Percentiles rank a stretch among this genome's conserved stretches.
Evolutionary conservation across 1,284 basidiomycete species (phyloP).

Genomic region (Agaricales sp.): DNA sequence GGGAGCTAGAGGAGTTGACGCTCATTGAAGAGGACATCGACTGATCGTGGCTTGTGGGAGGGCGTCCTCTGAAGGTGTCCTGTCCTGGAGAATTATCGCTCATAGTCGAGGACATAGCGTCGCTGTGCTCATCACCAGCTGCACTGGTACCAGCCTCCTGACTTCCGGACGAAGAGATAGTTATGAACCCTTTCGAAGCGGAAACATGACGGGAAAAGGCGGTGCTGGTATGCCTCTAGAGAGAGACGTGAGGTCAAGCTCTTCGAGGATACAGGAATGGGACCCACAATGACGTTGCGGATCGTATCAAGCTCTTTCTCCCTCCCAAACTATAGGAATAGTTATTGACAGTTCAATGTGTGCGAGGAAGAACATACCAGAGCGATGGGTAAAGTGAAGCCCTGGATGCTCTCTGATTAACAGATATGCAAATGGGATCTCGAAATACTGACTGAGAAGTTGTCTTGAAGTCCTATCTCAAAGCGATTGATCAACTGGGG

Average conservation of each 20-base stretch:
- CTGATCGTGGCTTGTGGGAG: constrained; percentile 2
- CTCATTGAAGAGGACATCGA: constrained; percentile 17
- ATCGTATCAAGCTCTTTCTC: constrained; percentile 60
- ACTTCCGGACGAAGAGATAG: constrained; percentile 26
- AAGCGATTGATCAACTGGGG: constrained; percentile 53
- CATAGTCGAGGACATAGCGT: constrained; percentile 30
- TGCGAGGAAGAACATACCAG: constrained; percentile 30
- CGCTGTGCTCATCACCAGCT: constrained; percentile 29
- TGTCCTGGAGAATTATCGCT: constrained; percentile 10
- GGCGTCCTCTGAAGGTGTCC: neutral
- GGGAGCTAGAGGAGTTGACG: constrained; percentile 21
- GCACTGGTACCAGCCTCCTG: constrained; percentile 21
- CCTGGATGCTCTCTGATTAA: constrained; percentile 32
- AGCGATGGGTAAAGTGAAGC: constrained; percentile 57
- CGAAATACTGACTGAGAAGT: constrained; percentile 40
- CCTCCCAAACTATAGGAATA: constrained; percentile 43
- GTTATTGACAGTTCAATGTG: neutral
- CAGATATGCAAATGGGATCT: too few relatives aligned
- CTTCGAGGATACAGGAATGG: neutral
- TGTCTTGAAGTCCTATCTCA: constrained; percentile 51
- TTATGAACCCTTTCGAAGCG: constrained; percentile 27
- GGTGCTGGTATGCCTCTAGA: constrained; percentile 48
- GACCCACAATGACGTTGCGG: constrained; percentile 44
- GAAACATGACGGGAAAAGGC: constrained; percentile 48
- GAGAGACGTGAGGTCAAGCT: neutral